Percentiles rank a stretch among this genome's conserved stretches.
phyloP scores from a whole-genome alignment of 2,329 filamentous ascomycete species.

The Mycosphaerella arachidis region DNA sequence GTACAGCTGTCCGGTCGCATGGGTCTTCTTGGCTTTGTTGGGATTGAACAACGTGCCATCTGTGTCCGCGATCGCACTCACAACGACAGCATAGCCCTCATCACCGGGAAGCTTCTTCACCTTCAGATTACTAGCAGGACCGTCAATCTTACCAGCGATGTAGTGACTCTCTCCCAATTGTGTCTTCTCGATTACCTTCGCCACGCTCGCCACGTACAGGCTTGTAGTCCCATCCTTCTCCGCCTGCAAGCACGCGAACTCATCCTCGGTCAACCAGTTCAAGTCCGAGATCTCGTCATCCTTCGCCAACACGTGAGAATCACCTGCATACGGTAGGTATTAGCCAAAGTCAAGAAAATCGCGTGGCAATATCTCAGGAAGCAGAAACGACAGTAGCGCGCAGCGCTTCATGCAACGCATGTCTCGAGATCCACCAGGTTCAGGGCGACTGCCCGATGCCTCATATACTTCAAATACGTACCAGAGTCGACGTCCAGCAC shows the following conservation, averaged over 20 bases:
- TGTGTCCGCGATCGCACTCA: constrained; percentile 60
- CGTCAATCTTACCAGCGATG: constrained; percentile 40
- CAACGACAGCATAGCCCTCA: constrained; percentile 40
- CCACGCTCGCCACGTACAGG: constrained; percentile 20
- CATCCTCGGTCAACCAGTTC: constrained; percentile 68
- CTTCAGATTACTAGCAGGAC: constrained; percentile 48
- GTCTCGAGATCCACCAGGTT: too few species aligned
- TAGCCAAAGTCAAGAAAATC: too few species aligned
- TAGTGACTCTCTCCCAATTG: neutral
- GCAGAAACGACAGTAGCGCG: too few species aligned
- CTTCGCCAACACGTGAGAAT: constrained; percentile 62
- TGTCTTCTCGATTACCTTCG: constrained; percentile 5
- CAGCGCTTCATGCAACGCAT: too few species aligned
- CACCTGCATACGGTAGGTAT: constrained; percentile 15
- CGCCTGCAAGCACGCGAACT: constrained; percentile 52
- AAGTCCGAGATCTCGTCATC: constrained; percentile 64
- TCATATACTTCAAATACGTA: too few species aligned
- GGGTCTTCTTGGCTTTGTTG: constrained; percentile 44
- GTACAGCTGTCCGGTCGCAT: constrained; percentile 47
- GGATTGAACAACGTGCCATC: constrained; percentile 60
- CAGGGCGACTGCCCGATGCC: too few species aligned
- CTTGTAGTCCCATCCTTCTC: constrained; percentile 39
- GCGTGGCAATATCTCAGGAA: too few species aligned
- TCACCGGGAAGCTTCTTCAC: constrained; percentile 35
- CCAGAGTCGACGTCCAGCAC: constrained; percentile 66